These are phyloP conservation scores for Candida suzukii DNA, from an alignment of 805 yeast species.

Conservation along the genomic window DNA sequence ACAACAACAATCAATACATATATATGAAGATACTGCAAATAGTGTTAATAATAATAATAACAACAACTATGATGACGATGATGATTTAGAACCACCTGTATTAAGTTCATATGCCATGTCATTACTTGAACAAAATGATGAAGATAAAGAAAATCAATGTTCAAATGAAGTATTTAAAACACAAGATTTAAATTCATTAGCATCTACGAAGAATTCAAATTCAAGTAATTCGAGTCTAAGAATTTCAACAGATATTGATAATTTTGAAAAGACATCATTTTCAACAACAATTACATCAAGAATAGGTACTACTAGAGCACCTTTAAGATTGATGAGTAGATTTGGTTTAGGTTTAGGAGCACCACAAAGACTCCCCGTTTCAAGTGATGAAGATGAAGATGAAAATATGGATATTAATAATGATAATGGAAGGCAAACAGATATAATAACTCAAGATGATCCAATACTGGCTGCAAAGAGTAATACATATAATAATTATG, in stretches of 20 bases:
- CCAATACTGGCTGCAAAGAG: background rate
- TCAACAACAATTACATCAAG: background rate
- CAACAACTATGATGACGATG: slow-evolving; percentile 29
- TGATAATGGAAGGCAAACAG: slow-evolving; percentile 4
- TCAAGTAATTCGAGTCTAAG: background rate
- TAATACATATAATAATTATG: background rate
- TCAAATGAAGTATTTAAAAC: background rate
- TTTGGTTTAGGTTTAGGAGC: slow-evolving; percentile 36
- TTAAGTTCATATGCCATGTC: slow-evolving; percentile 48
- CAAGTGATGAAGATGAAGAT: slow-evolving; percentile 12
- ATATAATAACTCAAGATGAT: slow-evolving; percentile 1
- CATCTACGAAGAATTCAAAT: background rate
- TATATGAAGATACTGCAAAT: no score
- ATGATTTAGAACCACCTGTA: slow-evolving; percentile 43
- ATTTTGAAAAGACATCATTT: background rate
- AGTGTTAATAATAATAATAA: no score
- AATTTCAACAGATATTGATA: background rate
- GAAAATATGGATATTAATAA: slow-evolving; percentile 5
- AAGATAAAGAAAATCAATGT: background rate
- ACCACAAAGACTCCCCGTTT: slow-evolving; percentile 36
- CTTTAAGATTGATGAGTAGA: slow-evolving; percentile 20
- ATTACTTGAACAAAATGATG: slow-evolving; percentile 30
- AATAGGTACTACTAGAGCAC: slow-evolving; percentile 1
- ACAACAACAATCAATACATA: no score
- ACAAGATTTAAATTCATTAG: background rate